A percentile compares a stretch with the other conserved stretches of the same genome.
phyloP scores from a whole-genome alignment of 2,329 filamentous ascomycete species.

The Daldinia sp. region DNA sequence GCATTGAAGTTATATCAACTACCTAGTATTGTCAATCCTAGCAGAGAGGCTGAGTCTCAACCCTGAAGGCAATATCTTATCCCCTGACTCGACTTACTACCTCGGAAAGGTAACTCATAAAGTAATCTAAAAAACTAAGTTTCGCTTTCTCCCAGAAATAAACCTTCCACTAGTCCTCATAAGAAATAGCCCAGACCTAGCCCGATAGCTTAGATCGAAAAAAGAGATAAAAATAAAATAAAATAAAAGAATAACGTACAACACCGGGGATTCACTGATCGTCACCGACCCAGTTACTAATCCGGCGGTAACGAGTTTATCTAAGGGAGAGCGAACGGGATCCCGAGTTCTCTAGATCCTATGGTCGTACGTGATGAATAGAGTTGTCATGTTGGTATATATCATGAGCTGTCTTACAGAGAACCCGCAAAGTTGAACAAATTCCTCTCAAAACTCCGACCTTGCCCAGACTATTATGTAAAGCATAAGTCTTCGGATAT shows the following conservation, averaged over 20 bases:
- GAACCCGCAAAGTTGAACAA: background rate
- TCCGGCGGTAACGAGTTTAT: constrained; percentile 11
- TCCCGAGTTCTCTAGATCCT: constrained; percentile 16
- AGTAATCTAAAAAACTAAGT: too few species aligned
- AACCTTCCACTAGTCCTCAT: background rate
- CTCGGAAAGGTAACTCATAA: background rate
- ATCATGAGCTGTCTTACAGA: background rate
- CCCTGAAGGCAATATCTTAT: background rate
- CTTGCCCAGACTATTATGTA: background rate
- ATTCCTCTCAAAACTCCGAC: background rate
- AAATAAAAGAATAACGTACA: constrained; percentile 23
- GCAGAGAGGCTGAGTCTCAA: background rate
- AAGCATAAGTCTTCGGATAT: background rate
- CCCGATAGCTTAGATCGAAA: background rate
- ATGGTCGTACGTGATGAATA: constrained; percentile 13
- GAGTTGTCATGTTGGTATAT: constrained; percentile 4
- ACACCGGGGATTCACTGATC: constrained; percentile 23
- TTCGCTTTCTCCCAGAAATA: background rate
- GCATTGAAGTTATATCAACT: background rate
- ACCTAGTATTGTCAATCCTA: background rate
- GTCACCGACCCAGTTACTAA: constrained; percentile 14
- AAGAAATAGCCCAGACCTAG: background rate
- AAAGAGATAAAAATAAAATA: background rate
- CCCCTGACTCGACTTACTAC: background rate
- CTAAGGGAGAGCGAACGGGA: constrained; percentile 5